A percentile compares a stretch with the other conserved stretches of the same genome.
phyloP scores from a whole-genome alignment of 2,329 filamentous ascomycete species.

The Aspergillus novoparasiticus region DNA sequence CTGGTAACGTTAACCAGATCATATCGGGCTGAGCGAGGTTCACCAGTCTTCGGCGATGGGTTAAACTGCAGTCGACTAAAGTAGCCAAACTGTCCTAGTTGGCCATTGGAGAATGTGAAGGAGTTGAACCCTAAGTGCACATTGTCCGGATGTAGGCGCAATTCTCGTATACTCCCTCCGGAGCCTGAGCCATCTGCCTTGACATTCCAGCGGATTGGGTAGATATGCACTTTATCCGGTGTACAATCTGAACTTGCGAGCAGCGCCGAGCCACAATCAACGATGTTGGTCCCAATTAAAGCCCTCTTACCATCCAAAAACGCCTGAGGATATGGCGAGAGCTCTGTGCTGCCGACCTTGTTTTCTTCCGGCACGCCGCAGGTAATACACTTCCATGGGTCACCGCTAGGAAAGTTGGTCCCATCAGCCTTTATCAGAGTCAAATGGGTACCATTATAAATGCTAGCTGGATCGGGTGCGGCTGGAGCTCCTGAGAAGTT shows the following conservation, averaged over 20 bases:
- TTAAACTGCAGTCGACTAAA: slow-evolving; percentile 48
- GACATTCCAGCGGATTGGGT: slow-evolving; percentile 45
- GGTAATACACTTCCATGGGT: slow-evolving; percentile 53
- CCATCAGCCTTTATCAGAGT: slow-evolving; percentile 49
- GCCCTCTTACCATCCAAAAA: slow-evolving; percentile 44
- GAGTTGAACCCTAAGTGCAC: slow-evolving; percentile 48
- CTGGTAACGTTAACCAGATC: slow-evolving; percentile 45
- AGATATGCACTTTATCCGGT: slow-evolving; percentile 41
- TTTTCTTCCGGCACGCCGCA: slow-evolving; percentile 46
- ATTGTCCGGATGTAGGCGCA: slow-evolving; percentile 51
- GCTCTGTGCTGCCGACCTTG: slow-evolving; percentile 20
- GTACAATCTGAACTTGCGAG: slow-evolving; percentile 43
- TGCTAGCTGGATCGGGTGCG: slow-evolving; percentile 42
- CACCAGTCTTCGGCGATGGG: slow-evolving; percentile 31
- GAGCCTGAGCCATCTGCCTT: slow-evolving; percentile 32
- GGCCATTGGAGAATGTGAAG: slow-evolving; percentile 28
- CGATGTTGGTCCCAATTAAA: slow-evolving; percentile 29
- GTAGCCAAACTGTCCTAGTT: slow-evolving; percentile 34
- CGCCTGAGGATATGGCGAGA: slow-evolving; percentile 47
- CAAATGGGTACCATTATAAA: slow-evolving; percentile 47
- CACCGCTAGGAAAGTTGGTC: slow-evolving; percentile 46
- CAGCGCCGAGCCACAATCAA: slow-evolving; percentile 41
- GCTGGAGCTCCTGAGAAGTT: slow-evolving; percentile 48
- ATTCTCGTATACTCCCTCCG: slow-evolving; percentile 43
- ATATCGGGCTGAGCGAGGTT: slow-evolving; percentile 37